Conservation (phyloP, 306 rosid species). For the Morella rubra region DNA sequence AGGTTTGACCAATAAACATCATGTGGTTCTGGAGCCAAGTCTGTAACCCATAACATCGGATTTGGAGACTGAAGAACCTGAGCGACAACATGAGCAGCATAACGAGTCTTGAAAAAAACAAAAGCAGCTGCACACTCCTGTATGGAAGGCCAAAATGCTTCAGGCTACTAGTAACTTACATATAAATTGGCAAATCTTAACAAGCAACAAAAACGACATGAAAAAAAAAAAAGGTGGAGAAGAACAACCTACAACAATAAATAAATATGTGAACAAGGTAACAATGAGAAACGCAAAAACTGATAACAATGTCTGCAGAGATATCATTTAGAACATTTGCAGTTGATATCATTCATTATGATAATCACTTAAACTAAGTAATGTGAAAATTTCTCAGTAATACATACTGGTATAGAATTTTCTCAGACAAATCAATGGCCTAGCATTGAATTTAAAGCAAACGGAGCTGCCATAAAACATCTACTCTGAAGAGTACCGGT, state of each 20-base stretch:
- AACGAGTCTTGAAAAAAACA: conserved; percentile 90
- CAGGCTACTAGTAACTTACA: not conserved
- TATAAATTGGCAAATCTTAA: not conserved
- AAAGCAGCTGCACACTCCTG: conserved; percentile 94
- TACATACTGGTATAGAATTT: not conserved
- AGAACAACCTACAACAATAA: not conserved
- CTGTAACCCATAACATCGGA: conserved; percentile 95
- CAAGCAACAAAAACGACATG: not conserved
- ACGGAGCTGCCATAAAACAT: not conserved
- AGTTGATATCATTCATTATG: not conserved
- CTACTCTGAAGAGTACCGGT: not conserved
- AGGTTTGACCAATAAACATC: conserved; percentile 95
- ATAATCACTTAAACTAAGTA: too few species aligned
- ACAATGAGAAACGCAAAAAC: not conserved
- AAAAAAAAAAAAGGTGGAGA: not conserved
- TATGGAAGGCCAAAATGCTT: conserved; percentile 20
- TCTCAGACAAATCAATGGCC: not conserved
- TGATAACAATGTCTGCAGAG: too few species aligned
- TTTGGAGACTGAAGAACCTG: conserved; percentile 82
- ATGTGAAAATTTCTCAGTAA: not conserved
- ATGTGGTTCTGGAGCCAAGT: conserved; percentile 80
- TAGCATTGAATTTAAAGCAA: not conserved
- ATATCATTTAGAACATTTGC: not conserved
- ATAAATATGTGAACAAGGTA: not conserved
- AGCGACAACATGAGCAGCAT: conserved; percentile 67